phyloP scores from a whole-genome alignment of 495 filamentous ascomycete genomes.

The Bacidia gigantensis region DNA sequence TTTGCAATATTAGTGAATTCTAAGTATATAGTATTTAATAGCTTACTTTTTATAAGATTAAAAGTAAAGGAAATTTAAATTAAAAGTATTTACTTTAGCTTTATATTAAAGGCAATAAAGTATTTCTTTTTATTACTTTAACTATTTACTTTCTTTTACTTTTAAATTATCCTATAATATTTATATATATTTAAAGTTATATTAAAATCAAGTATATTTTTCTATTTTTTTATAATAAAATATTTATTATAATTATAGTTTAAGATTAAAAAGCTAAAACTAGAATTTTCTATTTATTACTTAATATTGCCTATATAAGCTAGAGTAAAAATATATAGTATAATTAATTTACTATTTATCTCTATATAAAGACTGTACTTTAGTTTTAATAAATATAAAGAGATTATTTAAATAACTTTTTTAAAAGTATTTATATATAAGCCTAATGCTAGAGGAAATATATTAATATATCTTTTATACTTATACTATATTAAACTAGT shows the following conservation, averaged over 20 bases:
- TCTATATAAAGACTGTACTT: not conserved
- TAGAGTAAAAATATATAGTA: slow-evolving; percentile 2
- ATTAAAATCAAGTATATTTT: slow-evolving; percentile 2
- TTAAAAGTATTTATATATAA: not conserved
- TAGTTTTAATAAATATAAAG: not conserved
- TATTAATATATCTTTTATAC: not conserved
- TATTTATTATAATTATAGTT: not conserved
- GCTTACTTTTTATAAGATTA: not conserved
- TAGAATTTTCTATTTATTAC: slow-evolving; percentile 1
- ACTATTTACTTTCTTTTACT: not conserved
- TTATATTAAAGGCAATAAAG: not conserved
- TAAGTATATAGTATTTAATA: not conserved
- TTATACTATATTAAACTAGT: not conserved
- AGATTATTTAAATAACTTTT: not conserved
- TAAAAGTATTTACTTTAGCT: not conserved
- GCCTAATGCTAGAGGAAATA: not conserved
- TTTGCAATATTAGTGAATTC: not conserved
- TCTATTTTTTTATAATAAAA: slow-evolving; percentile 1
- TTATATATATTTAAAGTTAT: not conserved
- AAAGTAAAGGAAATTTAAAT: not conserved
- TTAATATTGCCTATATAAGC: slow-evolving; percentile 2
- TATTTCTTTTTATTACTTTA: not conserved
- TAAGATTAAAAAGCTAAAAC: not conserved
- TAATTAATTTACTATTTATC: not conserved
- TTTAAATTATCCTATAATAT: slow-evolving; percentile 2